Percentiles rank a stretch among this genome's conserved stretches.
Conservation (phyloP, 139 green algal genomes). For the Desmodesmus armatus region DNA sequence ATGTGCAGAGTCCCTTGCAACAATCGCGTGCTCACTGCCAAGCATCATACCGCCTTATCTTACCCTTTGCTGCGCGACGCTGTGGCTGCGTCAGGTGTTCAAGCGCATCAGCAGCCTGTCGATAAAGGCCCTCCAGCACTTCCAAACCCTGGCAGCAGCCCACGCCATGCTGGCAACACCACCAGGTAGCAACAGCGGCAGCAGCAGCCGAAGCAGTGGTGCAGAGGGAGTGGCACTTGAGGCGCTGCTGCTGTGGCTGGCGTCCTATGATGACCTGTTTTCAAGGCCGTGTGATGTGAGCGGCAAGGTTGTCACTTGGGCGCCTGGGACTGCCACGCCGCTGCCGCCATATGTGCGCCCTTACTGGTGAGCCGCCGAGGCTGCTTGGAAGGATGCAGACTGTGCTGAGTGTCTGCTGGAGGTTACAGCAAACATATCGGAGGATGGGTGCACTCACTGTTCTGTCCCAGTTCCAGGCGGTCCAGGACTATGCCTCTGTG, state of each 20-base stretch:
- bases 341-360: constrained; percentile 61
- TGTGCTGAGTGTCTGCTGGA: neutral
- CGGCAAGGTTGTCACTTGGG: constrained; percentile 60
- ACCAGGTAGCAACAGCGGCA: constrained; percentile 17
- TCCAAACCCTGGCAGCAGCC: constrained; percentile 36
- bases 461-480: neutral
- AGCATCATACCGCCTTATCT: too few relatives aligned
- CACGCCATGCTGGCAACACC: neutral
- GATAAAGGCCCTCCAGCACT: constrained; percentile 53
- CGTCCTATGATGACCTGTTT: constrained; percentile 68
- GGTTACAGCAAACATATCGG: neutral
- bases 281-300: constrained; percentile 50
- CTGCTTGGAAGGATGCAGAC: neutral
- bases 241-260: constrained; percentile 72
- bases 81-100: constrained; percentile 60
- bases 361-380: constrained; percentile 42
- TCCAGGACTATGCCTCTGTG: neutral
- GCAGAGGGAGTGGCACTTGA: constrained; percentile 52
- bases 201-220: constrained; percentile 1
- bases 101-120: constrained; percentile 54
- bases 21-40: too few relatives aligned
- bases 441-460: neutral
- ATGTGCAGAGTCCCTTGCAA: too few relatives aligned
- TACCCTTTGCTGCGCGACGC: too few relatives aligned
- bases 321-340: constrained; percentile 53